Conservation (phyloP, 1,284 basidiomycete species). For the Ustilago esculenta region DNA sequence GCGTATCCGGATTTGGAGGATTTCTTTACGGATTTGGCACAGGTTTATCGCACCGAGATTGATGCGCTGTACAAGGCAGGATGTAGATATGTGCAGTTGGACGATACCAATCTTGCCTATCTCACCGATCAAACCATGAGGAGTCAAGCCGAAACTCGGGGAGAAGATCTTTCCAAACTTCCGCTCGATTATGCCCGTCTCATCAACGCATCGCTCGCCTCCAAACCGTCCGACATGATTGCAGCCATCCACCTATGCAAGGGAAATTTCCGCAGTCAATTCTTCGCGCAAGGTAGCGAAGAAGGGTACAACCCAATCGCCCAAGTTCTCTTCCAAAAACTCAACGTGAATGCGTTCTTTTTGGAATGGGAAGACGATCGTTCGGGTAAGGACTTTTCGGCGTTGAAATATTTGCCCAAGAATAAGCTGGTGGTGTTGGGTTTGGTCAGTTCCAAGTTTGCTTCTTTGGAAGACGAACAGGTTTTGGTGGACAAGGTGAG, state of each 20-base stretch:
- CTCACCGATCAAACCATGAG: constrained; percentile 58
- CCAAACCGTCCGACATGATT: constrained; percentile 75
- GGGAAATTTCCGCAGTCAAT: constrained; percentile 75
- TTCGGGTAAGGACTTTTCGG: constrained; percentile 72
- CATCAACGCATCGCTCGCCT: constrained; percentile 72
- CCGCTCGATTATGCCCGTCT: constrained; percentile 47
- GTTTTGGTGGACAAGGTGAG: constrained; percentile 74
- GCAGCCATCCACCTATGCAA: constrained; percentile 80
- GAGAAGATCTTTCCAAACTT: constrained; percentile 47
- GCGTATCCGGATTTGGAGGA: constrained; percentile 77
- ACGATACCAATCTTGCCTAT: constrained; percentile 68
- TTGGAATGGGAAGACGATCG: constrained; percentile 80
- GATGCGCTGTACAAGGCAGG: constrained; percentile 77
- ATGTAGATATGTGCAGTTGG: constrained; percentile 78
- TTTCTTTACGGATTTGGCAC: constrained; percentile 78
- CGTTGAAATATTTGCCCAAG: constrained; percentile 72
- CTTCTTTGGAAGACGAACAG: constrained; percentile 74
- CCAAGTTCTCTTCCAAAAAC: constrained; percentile 73
- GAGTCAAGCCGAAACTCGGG: constrained; percentile 19
- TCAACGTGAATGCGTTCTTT: constrained; percentile 81
- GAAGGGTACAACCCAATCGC: constrained; percentile 81
- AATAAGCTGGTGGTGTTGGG: constrained; percentile 79
- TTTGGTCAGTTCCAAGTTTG: constrained; percentile 77
- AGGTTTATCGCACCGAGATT: constrained; percentile 78
- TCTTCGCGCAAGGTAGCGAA: constrained; percentile 71